Percentiles rank a stretch among this genome's conserved stretches.
phyloP scores from a whole-genome alignment of 352 stramenopile genomes.

The Aphanomyces cochlioides region DNA sequence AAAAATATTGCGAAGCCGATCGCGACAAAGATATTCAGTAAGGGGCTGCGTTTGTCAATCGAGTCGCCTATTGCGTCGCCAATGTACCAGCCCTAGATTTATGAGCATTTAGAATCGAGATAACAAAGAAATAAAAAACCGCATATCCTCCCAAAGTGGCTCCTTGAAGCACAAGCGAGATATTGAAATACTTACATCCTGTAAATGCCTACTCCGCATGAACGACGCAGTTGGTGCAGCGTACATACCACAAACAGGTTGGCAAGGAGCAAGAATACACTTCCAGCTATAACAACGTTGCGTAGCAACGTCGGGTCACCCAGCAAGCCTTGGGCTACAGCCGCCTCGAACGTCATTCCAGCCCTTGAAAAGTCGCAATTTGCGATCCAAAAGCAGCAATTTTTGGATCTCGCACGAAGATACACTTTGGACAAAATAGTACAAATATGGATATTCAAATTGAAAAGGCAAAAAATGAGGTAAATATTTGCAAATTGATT shows the following conservation, averaged over 20 bases:
- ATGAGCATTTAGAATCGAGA: background rate
- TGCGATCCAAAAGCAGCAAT: too few species aligned
- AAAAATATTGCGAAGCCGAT: slow-evolving; percentile 1
- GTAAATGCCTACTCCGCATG: slow-evolving; percentile 19
- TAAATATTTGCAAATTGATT: too few species aligned
- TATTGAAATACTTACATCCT: slow-evolving; percentile 24
- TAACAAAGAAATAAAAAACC: background rate
- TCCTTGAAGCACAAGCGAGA: slow-evolving; percentile 15
- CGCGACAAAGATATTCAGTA: slow-evolving; percentile 8
- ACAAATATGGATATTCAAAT: too few species aligned
- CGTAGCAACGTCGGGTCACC: background rate
- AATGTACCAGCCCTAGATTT: slow-evolving; percentile 19
- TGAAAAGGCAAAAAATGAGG: too few species aligned
- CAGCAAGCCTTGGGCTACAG: background rate
- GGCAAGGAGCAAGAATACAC: slow-evolving; percentile 7
- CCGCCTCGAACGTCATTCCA: too few species aligned
- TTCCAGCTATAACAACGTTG: background rate
- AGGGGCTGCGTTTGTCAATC: slow-evolving; percentile 16
- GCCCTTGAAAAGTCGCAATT: too few species aligned
- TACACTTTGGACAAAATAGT: too few species aligned
- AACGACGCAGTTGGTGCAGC: background rate
- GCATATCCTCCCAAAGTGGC: slow-evolving; percentile 11
- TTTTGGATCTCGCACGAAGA: too few species aligned
- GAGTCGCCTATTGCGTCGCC: slow-evolving; percentile 8
- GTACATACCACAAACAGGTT: slow-evolving; percentile 12